Percentiles rank a stretch among this genome's conserved stretches.
phyloP scores from a whole-genome alignment of 176 grass and related monocot species.

The Melocanna baccifera region DNA sequence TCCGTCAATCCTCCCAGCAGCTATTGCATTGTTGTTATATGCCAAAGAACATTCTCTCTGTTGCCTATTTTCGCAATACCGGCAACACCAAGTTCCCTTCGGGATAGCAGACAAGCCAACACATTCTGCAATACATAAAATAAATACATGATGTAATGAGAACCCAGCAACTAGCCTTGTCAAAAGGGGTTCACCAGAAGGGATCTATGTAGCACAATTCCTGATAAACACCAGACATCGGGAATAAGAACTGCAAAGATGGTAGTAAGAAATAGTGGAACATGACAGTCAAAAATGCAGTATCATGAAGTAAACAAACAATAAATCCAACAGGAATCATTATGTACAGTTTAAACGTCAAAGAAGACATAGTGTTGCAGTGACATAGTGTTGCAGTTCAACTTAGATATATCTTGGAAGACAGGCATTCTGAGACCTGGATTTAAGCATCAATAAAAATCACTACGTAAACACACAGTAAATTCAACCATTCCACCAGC shows the following conservation, averaged over 20 bases:
- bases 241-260: constrained; percentile 5
- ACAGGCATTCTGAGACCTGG: neutral
- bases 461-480: neutral
- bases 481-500: neutral
- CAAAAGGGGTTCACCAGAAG: neutral
- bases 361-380: neutral
- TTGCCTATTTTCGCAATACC: constrained; percentile 80
- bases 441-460: neutral
- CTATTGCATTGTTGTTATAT: constrained; percentile 91
- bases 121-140: constrained; percentile 59
- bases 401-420: neutral
- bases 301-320: neutral
- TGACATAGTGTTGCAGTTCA: neutral
- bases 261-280: constrained; percentile 11
- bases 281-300: neutral
- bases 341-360: neutral
- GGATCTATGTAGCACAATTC: neutral
- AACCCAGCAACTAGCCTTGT: neutral
- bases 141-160: neutral
- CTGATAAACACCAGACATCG: constrained; percentile 12
- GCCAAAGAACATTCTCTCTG: constrained; percentile 84
- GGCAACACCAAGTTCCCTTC: constrained; percentile 78
- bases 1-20: constrained; percentile 91
- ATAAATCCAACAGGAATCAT: neutral
- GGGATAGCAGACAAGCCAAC: constrained; percentile 59